Percentiles rank a stretch among this genome's conserved stretches.
Conservation (phyloP, 768 basidiomycete species). For the Leccinum uliginosum region DNA sequence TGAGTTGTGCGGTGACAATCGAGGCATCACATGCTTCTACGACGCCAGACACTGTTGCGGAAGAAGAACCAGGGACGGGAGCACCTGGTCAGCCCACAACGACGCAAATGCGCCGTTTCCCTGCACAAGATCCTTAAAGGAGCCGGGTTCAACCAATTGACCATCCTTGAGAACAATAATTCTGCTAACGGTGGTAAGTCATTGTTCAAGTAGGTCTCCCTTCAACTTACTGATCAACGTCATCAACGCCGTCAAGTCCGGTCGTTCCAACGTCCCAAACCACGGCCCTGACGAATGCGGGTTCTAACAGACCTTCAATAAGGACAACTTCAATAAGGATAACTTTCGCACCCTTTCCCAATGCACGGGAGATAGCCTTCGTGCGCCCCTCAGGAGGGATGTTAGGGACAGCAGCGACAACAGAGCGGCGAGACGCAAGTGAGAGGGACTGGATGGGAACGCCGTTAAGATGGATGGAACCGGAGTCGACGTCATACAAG, state of each 20-base stretch:
- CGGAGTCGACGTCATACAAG: constrained; percentile 86
- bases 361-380: constrained; percentile 22
- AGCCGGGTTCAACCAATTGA: constrained; percentile 78
- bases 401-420: constrained; percentile 91
- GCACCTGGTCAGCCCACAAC: constrained; percentile 81
- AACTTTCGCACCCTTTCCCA: constrained; percentile 22
- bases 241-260: constrained; percentile 42
- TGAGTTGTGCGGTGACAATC: constrained; percentile 15
- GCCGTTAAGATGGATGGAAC: constrained; percentile 79
- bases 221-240: constrained; percentile 52
- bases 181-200: constrained; percentile 33
- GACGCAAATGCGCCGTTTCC: constrained; percentile 69
- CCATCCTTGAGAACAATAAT: constrained; percentile 93
- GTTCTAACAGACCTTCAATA: constrained; percentile 23
- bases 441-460: constrained; percentile 87
- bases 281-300: constrained; percentile 18
- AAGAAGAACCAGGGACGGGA: constrained; percentile 32
- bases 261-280: constrained; percentile 25
- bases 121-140: constrained; percentile 72
- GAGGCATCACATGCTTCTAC: constrained; percentile 26
- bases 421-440: constrained; percentile 68
- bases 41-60: constrained; percentile 22
- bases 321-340: constrained; percentile 28
- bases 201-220: not conserved
- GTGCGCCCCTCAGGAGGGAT: constrained; percentile 39